Base-by-base conservation (phyloP, 148 eudicot genomes). In the Tetragonia tetragonoides region DNA sequence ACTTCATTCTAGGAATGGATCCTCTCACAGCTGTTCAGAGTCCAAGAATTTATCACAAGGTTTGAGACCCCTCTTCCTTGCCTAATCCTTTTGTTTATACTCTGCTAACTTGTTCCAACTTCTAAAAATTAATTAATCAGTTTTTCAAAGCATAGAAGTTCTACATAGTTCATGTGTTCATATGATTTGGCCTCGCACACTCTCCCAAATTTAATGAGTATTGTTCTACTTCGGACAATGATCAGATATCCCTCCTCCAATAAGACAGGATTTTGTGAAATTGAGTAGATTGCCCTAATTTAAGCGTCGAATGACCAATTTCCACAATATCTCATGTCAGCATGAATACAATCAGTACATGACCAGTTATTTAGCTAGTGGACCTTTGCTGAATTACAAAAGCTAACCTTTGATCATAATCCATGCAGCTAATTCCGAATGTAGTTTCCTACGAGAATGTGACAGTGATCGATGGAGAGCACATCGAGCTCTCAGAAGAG, bases 1-100 rank as follows among this genome's bases (percentile, higher is more conserved):
- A 91, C 77, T 93, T 91, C 56, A 72, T 89, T 67, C 76, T 83
- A 49, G 97, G 93, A 72, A 87, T 90, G 91, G 86, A 91, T 67
- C 97, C 99, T 66, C 80, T 91, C 79, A 81, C 83, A 68, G 90
- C 97, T 71, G 89, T 95, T 78, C 90, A 88, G 85, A 87, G 79
- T 80, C 90, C 99, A 68, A 88, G 99, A 87, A 88, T 95, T 65
- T 93, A 95, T 84, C 99, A 91, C 85, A 86, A 83, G 98, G 98
- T 93, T 38, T 56, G 46, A 51, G 17, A 44, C 42, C 56, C 28
- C 59, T 39, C 40, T 16, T 23, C 71, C 34, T 1, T 44, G 18
- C 11, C 70, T 41, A 23, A 40, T 20, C 39, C 39, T 66, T 66
- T 18, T 34, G n/a, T 17, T 34, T 38, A 38, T 10, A 18, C 0